Evolutionary conservation across 192 early-diverging fungal genomes (phyloP), one percentile per base, ranked within the genome.

Genomic region (Coemansia sp.): DNA sequence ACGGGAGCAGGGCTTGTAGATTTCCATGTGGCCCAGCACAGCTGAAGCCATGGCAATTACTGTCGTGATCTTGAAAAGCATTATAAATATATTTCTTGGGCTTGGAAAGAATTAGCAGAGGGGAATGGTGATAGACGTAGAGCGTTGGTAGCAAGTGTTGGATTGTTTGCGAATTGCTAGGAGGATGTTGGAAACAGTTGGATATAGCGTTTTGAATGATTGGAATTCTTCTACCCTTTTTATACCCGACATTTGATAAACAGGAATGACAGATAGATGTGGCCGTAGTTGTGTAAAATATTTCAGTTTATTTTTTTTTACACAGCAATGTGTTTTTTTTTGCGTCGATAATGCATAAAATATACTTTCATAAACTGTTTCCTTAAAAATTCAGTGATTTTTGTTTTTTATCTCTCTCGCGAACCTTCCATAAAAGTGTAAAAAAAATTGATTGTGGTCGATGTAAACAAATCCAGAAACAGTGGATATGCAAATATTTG

Each of bases 11-110:
- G 71, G 71, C 2, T 31, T n/a, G 31, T 30, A 38, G n/a, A 72
- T 61, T 20, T 61, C 59, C 63, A 72, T 72, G 45, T 72, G 70
- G 40, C 45, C 63, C 6, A 63, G 48, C 20, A 57, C 70, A n/a
- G 69, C 62, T n/a, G 56, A 17, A 3, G 32, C 36, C 32, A 48
- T 29, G 56, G 33, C 11, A 11, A 20, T 57, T 4, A 33, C 25
- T 0, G 34, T 48, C 40, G 33, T 48, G 18, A 48, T 30, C 52
- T 55, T 55, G 52, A 55, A 55, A 2, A 55, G 28, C 52, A 55
- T 55, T 10, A 14, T 14, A 45, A 45, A 45, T 11, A 45, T 14
- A 2, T 2, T 45, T 7, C 12, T 2, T 7, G 8, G 2, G 16
- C 8, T 7, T 3, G 42, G 12, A 45, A 45, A 45, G 12, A 3